Base-by-base conservation (phyloP, 2,329 filamentous ascomycete genomes). In the Epichloe sibirici region DNA sequence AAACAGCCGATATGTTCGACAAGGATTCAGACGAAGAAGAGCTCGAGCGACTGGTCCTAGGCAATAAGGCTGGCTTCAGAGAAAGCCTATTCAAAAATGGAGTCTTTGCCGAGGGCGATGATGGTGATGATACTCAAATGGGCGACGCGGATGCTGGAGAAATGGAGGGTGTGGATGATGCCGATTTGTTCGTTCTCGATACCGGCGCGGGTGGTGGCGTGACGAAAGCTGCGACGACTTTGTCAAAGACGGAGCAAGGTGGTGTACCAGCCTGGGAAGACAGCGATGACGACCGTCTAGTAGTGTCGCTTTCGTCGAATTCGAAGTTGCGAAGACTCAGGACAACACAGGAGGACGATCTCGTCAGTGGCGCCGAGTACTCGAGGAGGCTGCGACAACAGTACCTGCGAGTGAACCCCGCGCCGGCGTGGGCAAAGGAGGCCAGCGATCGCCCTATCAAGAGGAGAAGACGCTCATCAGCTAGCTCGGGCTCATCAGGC, bases 231-330 rank as follows among this genome's bases (percentile, higher is more conserved):
- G 37, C 57, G 43, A 58, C 61, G 21, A 55, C 61, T 25, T 55
- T 56, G 31, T 60, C 53, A 5, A 57, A 60, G 21, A 48, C 51
- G 12, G 53, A 58, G 13, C 57, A 62, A 15, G 61, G 57, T 46
- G 72, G 77, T 43, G 72, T 74, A 21, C 76, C 84, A 3, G 87
- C 82, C 1, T 98, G 93, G 93, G 83, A 90, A 59, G 93, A 98
- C 66, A 97, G 90, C 67, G 93, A 98, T 62, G 93, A 98, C 64
- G 93, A 97, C 64, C 80, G 88, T 51, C 73, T 96, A 56, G 80
- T 82, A 6, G 78, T 98, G 48, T 97, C 91, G 13, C 76, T 98
- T 40, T 86, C 88, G 28, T 34, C 28, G 12, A 82, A 85, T 45
- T 79, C 82, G 47, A 79, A 87, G 57, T 68, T 96, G 64, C 81